Base-by-base conservation (phyloP, 331 rosid genomes). In the Prunus yedoensis region DNA sequence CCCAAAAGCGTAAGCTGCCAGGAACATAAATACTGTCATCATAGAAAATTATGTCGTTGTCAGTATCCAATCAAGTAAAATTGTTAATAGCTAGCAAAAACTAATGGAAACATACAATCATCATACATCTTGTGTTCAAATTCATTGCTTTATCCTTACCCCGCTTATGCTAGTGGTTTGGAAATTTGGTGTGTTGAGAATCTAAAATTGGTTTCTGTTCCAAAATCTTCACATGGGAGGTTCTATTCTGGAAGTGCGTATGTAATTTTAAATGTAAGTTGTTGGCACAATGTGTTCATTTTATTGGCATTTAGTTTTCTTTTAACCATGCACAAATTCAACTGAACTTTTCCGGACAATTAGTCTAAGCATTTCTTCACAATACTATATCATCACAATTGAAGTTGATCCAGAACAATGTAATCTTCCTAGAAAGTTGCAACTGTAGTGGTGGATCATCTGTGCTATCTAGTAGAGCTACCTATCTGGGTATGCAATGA, bases 161-260 rank as follows among this genome's bases (percentile, higher is more conserved):
- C 73, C 82, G 80, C 65, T 43, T 51, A 45, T 75, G 61, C 58
- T 32, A 94, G 96, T 77, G 98, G 98, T 72, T 70, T 91, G 80
- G 97, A 94, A 80, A 85, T 91, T 70, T 94, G 99, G 99, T 91
- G 97, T 68, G 76, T 94, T 52, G 96, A 91, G 91, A 89, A 83
- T 80, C 93, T 86, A 69, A 80, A 50, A 60, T 74, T 94, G 78
- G 93, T 89, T 79, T 50, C 83, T 14, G 80, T 90, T 50, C 87
- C 94, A 53, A 84, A 86, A 77, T 78, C 98, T 57, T 86, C 85
- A 25, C 87, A 86, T 77, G 85, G 95, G 66, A 91, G 85, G 69
- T 90, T 94, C 88, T 90, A 90, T 77, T 82, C 89, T 71, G 97
- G 96, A 81, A 88, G 90, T 79, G 86, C 98, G 46, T 94, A 91